These are phyloP conservation scores for Tephrocybe sp. DNA, from an alignment of 768 basidiomycete species.

Conservation along the genomic window DNA sequence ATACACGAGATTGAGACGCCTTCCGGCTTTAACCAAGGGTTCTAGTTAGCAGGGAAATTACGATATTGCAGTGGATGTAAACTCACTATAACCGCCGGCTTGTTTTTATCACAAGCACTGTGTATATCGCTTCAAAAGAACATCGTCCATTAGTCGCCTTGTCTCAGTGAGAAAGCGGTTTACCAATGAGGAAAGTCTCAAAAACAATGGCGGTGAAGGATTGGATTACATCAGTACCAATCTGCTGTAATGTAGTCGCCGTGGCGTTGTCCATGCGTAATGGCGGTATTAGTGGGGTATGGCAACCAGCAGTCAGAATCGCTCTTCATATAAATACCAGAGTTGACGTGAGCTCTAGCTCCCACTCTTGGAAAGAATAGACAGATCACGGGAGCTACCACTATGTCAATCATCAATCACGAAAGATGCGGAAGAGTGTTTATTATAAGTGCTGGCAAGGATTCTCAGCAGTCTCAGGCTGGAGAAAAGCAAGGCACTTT, in stretches of 20 bases:
- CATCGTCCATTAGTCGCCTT: neutral
- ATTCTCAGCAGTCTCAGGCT: too few relatives aligned
- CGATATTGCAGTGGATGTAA: neutral
- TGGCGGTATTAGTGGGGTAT: too few relatives aligned
- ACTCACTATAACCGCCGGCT: neutral
- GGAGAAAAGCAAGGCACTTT: too few relatives aligned
- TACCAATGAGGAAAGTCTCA: neutral
- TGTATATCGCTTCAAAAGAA: conserved; percentile 1
- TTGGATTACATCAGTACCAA: neutral
- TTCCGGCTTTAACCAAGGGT: neutral
- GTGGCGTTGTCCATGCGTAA: neutral
- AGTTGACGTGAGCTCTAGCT: too few relatives aligned
- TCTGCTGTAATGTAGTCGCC: neutral
- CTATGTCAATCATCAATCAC: too few relatives aligned
- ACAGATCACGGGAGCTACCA: too few relatives aligned
- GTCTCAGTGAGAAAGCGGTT: neutral
- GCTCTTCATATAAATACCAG: too few relatives aligned
- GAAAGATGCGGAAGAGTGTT: too few relatives aligned
- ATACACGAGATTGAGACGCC: neutral
- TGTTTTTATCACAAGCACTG: conserved; percentile 1
- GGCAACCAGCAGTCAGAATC: too few relatives aligned
- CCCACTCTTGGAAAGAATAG: too few relatives aligned
- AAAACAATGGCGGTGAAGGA: conserved; percentile 4
- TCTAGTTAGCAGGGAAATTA: neutral
- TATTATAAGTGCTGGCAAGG: too few relatives aligned